These are phyloP conservation scores for Candida tammaniensis DNA, from an alignment of 805 yeast genomes.

Conservation along the genomic window DNA sequence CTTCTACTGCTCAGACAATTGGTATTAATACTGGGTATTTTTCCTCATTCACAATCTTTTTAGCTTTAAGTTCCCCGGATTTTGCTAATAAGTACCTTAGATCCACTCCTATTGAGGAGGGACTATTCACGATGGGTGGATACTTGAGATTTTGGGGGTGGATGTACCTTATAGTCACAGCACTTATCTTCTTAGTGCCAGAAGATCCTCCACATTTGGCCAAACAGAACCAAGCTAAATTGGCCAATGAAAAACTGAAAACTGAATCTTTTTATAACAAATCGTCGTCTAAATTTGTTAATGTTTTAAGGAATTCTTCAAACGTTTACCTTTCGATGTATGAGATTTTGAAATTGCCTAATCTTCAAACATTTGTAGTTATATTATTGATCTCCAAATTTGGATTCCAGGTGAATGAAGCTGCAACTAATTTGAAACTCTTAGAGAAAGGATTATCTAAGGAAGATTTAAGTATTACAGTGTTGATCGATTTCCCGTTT, in stretches of 20 bases:
- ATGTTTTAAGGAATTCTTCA: constrained; percentile 11
- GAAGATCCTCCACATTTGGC: constrained; percentile 66
- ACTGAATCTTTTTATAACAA: constrained; percentile 25
- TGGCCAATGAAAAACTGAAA: constrained; percentile 26
- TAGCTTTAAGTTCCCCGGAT: constrained; percentile 88
- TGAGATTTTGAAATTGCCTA: constrained; percentile 62
- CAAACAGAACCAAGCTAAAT: constrained; percentile 26
- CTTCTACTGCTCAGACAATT: constrained; percentile 95
- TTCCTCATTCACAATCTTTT: constrained; percentile 82
- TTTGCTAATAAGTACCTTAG: constrained; percentile 87
- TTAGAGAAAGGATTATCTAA: constrained; percentile 89
- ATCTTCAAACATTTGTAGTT: constrained; percentile 69
- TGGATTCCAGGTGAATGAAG: constrained; percentile 95
- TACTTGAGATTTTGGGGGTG: constrained; percentile 80
- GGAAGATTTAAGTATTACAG: constrained; percentile 91
- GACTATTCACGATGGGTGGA: constrained; percentile 67
- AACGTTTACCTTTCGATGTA: constrained; percentile 65
- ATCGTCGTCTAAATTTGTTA: constrained; percentile 8
- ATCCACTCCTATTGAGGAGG: constrained; percentile 53
- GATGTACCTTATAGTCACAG: constrained; percentile 57
- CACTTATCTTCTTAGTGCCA: constrained; percentile 55
- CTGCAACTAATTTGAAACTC: constrained; percentile 88
- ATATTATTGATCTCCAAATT: constrained; percentile 80
- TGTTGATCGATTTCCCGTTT: constrained; percentile 91
- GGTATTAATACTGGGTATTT: constrained; percentile 95